Percentiles rank a stretch among this genome's conserved stretches.
phyloP scores from a whole-genome alignment of 2,329 filamentous ascomycete genomes.

The Ustulina deusta region DNA sequence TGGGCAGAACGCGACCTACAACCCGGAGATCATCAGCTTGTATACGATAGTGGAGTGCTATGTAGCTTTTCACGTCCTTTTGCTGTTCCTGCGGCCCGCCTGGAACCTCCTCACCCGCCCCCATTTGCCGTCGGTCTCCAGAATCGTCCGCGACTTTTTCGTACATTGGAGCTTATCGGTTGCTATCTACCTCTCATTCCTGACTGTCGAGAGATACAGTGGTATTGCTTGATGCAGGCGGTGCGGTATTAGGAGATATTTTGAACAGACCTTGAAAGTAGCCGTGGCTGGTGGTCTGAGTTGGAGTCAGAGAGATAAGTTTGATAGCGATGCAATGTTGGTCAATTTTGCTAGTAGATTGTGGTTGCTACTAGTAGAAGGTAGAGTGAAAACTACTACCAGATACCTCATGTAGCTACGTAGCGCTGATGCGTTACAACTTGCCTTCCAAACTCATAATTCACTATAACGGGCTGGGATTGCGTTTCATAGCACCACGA shows the following conservation, averaged over 20 bases:
- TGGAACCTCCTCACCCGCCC: not conserved
- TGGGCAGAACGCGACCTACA: not conserved
- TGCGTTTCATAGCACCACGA: conserved; percentile 11
- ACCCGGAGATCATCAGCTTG: not conserved
- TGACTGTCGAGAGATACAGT: not conserved
- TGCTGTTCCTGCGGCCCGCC: not conserved
- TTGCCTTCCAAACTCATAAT: not conserved
- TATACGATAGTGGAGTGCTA: not conserved
- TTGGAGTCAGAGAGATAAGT: not conserved
- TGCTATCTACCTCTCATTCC: not conserved
- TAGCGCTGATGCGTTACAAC: not conserved
- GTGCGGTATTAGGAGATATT: not conserved
- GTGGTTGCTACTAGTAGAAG: not conserved
- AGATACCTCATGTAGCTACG: not conserved
- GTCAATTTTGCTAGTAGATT: not conserved
- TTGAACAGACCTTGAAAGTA: not conserved
- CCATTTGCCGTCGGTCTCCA: no score
- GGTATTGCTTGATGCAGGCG: not conserved
- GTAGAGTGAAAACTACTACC: no score
- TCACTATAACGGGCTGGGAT: not conserved
- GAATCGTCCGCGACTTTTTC: not conserved
- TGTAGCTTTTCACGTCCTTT: not conserved
- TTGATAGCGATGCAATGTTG: not conserved
- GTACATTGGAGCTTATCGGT: not conserved
- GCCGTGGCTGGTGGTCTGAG: no score